Evolutionary conservation across 2,329 filamentous ascomycete species (phyloP).

Genomic region (Nectriaceae sp.): DNA sequence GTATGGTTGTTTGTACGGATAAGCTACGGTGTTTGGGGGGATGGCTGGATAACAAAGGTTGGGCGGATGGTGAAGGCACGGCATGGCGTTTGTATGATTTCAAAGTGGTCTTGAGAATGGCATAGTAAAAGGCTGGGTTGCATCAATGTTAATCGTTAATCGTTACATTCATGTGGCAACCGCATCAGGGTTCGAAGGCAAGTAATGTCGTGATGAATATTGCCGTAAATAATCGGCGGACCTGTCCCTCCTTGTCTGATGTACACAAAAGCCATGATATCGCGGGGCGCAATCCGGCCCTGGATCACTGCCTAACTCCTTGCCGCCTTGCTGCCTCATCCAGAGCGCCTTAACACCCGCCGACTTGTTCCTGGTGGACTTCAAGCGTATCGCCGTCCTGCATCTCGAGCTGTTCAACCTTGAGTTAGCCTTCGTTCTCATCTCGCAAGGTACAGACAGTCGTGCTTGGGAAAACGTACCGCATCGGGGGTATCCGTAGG

Average conservation of each 20-base stretch:
- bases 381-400: slow-evolving; percentile 92
- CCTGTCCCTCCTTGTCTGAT: slow-evolving; percentile 20
- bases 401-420: slow-evolving; percentile 79
- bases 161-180: neutral
- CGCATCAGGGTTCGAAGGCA: neutral
- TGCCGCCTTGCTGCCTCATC: neutral
- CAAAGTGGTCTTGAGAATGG: neutral
- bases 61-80: neutral
- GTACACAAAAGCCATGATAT: slow-evolving; percentile 21
- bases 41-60: neutral
- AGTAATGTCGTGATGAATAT: slow-evolving; percentile 33
- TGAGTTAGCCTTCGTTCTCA: neutral
- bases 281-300: slow-evolving; percentile 16
- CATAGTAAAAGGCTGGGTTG: neutral
- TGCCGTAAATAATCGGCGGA: slow-evolving; percentile 28
- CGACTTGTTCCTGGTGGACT: slow-evolving; percentile 97
- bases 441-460: too few relatives aligned
- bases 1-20: slow-evolving; percentile 13
- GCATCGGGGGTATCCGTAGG: slow-evolving; percentile 86
- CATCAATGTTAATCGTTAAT: neutral
- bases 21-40: slow-evolving; percentile 9
- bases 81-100: neutral
- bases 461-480: slow-evolving; percentile 58
- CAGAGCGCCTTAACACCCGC: slow-evolving; percentile 55
- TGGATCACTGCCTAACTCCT: slow-evolving; percentile 11